These are phyloP conservation scores for Musa schizocarpa DNA, from an alignment of 176 grass and related monocot species.

Conservation along the genomic window DNA sequence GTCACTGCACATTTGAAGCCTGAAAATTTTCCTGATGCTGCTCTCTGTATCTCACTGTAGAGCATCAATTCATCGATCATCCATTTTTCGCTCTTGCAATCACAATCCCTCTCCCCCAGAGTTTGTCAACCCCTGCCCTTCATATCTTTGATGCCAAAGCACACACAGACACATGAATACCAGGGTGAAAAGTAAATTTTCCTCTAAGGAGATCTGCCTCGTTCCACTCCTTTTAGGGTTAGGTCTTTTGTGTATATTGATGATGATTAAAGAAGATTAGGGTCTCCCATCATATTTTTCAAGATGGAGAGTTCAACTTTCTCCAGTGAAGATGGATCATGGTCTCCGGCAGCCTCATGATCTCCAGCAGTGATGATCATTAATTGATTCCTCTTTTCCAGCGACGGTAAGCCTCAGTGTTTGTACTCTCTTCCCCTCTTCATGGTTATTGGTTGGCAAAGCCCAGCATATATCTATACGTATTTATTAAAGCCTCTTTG, in stretches of 20 bases:
- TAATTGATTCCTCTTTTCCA: too few relatives aligned
- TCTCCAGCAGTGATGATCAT: not conserved
- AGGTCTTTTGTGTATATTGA: too few relatives aligned
- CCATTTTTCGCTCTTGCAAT: constrained; percentile 6
- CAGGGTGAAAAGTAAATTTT: not conserved
- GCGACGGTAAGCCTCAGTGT: too few relatives aligned
- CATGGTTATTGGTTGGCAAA: too few relatives aligned
- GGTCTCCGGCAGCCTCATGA: not conserved
- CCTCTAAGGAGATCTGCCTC: too few relatives aligned
- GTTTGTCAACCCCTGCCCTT: not conserved
- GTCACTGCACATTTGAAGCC: constrained; percentile 54
- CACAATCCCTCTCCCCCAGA: not conserved
- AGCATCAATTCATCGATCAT: constrained; percentile 26
- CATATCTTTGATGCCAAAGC: not conserved
- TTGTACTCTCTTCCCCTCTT: too few relatives aligned
- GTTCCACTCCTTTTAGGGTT: too few relatives aligned
- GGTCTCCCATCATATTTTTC: not conserved
- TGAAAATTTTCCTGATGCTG: constrained; percentile 69
- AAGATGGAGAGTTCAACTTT: not conserved
- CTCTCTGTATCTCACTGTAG: constrained; percentile 60
- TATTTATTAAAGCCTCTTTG: too few relatives aligned
- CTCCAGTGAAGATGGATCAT: too few relatives aligned
- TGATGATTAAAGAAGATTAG: not conserved
- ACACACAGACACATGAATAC: not conserved
- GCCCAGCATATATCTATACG: too few relatives aligned